phyloP scores from a whole-genome alignment of 306 rosid species.

The Betula pendula region DNA sequence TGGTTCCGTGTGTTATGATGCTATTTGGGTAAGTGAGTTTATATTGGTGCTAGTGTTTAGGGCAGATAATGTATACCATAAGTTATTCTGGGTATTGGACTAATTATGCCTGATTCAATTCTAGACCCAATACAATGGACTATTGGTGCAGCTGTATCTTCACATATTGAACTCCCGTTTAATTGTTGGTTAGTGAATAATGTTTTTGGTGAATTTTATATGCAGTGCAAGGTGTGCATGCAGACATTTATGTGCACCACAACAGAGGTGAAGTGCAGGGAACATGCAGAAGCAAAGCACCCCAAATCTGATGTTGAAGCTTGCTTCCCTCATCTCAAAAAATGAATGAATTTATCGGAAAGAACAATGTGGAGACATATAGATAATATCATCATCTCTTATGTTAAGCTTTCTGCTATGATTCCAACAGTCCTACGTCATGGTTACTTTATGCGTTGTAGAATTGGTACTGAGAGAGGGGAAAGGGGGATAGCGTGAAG shows the following conservation, averaged over 20 bases:
- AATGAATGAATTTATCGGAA: conserved; percentile 24
- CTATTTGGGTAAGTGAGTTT: neutral
- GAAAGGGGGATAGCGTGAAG: neutral
- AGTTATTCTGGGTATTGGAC: neutral
- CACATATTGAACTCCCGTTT: neutral
- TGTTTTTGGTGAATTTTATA: conserved; percentile 26
- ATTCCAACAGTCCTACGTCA: conserved; percentile 9
- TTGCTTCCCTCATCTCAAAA: conserved; percentile 75
- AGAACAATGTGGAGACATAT: conserved; percentile 21
- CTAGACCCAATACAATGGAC: neutral
- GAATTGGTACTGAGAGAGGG: conserved; percentile 21
- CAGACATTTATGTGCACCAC: conserved; percentile 89
- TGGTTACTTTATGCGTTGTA: conserved; percentile 23
- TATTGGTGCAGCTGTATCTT: neutral
- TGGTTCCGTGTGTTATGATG: neutral
- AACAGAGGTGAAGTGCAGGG: conserved; percentile 83
- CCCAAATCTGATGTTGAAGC: conserved; percentile 62
- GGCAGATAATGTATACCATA: neutral
- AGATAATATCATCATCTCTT: conserved; percentile 18
- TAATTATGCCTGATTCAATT: neutral
- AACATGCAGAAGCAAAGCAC: conserved; percentile 85
- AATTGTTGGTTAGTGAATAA: conserved; percentile 5
- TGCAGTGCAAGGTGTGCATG: conserved; percentile 95
- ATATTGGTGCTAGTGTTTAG: neutral
- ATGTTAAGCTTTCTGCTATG: conserved; percentile 30